Evolutionary conservation across 140 eudicot genomes (phyloP), one percentile per base, ranked within the genome.

Genomic region (Erigeron philadelphicus): DNA sequence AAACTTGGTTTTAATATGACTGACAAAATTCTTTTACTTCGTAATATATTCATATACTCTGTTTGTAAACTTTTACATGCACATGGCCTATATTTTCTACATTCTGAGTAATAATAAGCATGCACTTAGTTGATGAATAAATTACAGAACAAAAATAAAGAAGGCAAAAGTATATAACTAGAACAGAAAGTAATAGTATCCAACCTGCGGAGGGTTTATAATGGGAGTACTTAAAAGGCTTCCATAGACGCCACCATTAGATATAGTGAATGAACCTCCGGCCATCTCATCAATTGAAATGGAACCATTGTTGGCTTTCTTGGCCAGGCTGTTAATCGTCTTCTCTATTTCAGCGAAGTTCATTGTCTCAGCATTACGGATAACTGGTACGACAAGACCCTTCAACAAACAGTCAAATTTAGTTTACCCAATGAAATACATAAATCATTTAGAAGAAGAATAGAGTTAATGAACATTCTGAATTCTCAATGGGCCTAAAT

Each of bases 361-460:
- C 87, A 83, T 83, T 11, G 17, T 57, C 56, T 76, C 87, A 58
- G 80, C 84, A 79, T 76, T 61, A 11, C 80, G 80, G 60, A 79
- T 78, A 61, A 79, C 84, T 35, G 87, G 84, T 41, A 83, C 87
- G 49, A 83, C 87, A 18, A 83, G 84, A 19, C 84, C 87, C 87
- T 56, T 53, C 18, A 68, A 56, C 3, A 70, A 12, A 18, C 23
- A 55, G 6, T 9, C 43, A 9, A 11, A 59, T 47, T 47, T 47
- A 47, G 53, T 6, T 53, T 53, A 53, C 60, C 31, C 15, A n/a
- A n/a, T n/a, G 25, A 53, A n/a, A 3, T 53, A n/a, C n/a, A 11
- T 47, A 11, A 0, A 11, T 10, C 16, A 10, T 10, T 47, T 47
- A 47, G 7, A 3, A 47, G 5, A 13, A 47, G 12, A 47, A 47